Conservation (phyloP, 495 filamentous ascomycete genomes). For the Pyrenula aspistea region DNA sequence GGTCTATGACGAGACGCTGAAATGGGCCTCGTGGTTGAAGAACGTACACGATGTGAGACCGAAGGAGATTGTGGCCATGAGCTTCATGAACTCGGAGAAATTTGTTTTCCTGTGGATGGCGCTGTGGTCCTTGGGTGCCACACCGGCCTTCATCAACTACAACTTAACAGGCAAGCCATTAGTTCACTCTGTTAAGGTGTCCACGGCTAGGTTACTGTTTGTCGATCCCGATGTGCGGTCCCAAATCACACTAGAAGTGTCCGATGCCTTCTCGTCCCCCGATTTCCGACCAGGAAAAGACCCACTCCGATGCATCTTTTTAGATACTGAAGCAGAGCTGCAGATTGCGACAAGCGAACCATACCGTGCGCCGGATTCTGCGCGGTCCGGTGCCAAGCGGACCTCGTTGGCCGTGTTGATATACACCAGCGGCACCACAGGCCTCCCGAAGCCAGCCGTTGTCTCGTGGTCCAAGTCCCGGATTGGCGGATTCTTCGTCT, state of each 20-base stretch:
- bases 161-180: conserved; percentile 69
- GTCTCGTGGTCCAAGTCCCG: conserved; percentile 64
- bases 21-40: conserved; percentile 76
- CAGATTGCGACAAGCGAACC: conserved; percentile 45
- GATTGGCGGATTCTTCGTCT: conserved; percentile 39
- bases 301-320: conserved; percentile 47
- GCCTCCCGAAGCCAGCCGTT: conserved; percentile 82
- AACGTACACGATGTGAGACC: conserved; percentile 53
- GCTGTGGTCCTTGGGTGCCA: conserved; percentile 79
- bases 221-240: conserved; percentile 59
- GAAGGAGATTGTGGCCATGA: conserved; percentile 75
- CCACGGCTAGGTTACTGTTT: conserved; percentile 56
- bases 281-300: conserved; percentile 33
- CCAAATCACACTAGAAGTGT: conserved; percentile 33
- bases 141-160: conserved; percentile 92
- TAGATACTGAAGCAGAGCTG: conserved; percentile 50
- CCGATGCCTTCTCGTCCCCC: conserved; percentile 27
- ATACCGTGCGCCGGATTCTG: conserved; percentile 49
- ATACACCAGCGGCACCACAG: conserved; percentile 82
- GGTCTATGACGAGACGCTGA: conserved; percentile 60
- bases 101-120: conserved; percentile 79
- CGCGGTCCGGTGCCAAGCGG: conserved; percentile 34
- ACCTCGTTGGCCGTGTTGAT: conserved; percentile 63
- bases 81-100: conserved; percentile 75
- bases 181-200: conserved; percentile 64